Base-by-base conservation (phyloP, 2,329 filamentous ascomycete species). In the Verticillium longisporum region DNA sequence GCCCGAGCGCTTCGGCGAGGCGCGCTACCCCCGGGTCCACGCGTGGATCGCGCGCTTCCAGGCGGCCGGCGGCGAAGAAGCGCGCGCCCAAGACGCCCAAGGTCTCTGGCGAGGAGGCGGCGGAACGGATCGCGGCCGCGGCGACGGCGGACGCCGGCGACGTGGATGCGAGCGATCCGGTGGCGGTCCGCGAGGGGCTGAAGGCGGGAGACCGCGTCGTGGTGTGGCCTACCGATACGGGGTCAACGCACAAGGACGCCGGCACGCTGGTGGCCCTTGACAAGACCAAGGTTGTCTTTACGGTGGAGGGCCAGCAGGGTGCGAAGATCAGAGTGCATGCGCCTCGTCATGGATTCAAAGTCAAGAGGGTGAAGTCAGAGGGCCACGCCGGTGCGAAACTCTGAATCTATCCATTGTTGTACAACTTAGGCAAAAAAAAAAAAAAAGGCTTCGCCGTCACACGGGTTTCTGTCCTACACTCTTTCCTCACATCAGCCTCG, bases 21-120 rank as follows among this genome's bases (percentile, higher is more conserved):
- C 72, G 18, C 74, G 73, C 45, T 89, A 83, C 66, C 88, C 88
- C 0, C 80, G 76, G 61, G 81, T 85, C 0, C 88, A 83, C 68
- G 81, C 82, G 1, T 91, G 87, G 86, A 78, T 89, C 18, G 71
- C 75, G 54, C 78, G 88, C n/a, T 91, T 90, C 72, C 73, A 81
- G 59, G 69, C 68, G 15, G 77, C 76, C 75, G 5, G 71, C 71
- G 6, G 80, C 81, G 1, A 78, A 74, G 57, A 68, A 68, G 62
- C 61, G 59, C 11, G n/a, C 55, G 3, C 69, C 65, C 1, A 76
- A 78, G 65, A 72, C 77, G 2, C 69, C 70, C 38, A 77, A 69
- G 1, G 64, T 88, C 36, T 75, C 78, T 6, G 86, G 87, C 4
- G 76, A 77, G 53, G 80, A 85, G 66, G 86, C 85, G 2, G 77